phyloP scores from a whole-genome alignment of 1,284 basidiomycete genomes.

The Gomphus bonarii region DNA sequence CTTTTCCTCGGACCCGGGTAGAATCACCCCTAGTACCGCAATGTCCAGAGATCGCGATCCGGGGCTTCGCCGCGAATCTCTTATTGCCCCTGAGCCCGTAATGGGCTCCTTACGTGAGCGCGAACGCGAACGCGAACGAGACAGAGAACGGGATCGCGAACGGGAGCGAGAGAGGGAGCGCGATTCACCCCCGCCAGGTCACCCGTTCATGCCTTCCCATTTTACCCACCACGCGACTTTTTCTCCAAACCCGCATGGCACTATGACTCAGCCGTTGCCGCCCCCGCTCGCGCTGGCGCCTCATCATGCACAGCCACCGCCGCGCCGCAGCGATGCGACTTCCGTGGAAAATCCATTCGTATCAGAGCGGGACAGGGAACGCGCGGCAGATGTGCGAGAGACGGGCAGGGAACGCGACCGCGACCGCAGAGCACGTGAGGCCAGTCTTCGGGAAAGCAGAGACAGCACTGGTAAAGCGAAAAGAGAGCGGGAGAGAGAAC shows the following conservation, averaged over 20 bases:
- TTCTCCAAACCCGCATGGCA: background rate
- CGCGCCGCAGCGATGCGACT: background rate
- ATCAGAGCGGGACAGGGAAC: background rate
- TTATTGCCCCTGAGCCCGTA: slow-evolving; percentile 1
- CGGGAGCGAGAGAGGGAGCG: no score
- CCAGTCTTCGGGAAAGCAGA: background rate
- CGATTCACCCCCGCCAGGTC: slow-evolving; percentile 1
- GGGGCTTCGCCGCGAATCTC: background rate
- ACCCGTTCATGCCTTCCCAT: background rate
- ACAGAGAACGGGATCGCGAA: no score
- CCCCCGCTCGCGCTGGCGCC: slow-evolving; percentile 2
- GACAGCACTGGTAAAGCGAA: slow-evolving; percentile 1
- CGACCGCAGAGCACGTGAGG: background rate
- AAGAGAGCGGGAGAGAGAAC: background rate
- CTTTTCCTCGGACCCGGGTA: background rate
- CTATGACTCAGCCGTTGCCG: slow-evolving; percentile 5
- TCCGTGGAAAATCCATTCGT: background rate
- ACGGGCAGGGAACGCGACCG: background rate
- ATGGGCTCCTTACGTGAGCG: slow-evolving; percentile 8
- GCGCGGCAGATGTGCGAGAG: background rate
- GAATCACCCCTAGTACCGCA: background rate
- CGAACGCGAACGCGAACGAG: no score
- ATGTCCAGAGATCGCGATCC: background rate
- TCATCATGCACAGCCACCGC: background rate
- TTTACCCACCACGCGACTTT: background rate